Evolutionary conservation across 83 land plant species (phyloP), one percentile per base, ranked within the genome.

Genomic region (Isoetes engelmannii): DNA sequence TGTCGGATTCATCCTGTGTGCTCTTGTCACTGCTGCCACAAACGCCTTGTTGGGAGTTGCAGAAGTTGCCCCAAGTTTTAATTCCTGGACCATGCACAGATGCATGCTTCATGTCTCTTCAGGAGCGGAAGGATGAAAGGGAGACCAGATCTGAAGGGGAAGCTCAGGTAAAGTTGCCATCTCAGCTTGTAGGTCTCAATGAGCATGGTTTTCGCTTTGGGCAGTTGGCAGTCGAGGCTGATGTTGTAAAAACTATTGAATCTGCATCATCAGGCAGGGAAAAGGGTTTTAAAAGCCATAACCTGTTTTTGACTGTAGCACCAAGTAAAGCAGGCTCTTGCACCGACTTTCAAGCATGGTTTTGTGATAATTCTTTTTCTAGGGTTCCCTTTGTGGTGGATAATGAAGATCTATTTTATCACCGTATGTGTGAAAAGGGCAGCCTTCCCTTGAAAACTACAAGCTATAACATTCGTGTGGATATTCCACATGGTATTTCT

Each of bases 1-100:
- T 68, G 47, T 76, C 87, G 55, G 87, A 86, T 65, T 79, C 84
- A 45, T 78, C 89, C 43, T 45, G 75, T 47, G 78, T 83, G 51
- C 83, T 84, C 61, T 74, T 62, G 75, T 53, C 87, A 7, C 53
- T 74, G 6, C 63, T 15, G 49, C 54, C 78, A 42, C 9, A 12
- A 8, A 12, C 62, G 9, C 10, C 10, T 0, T 42, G 37, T 18
- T 53, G 19, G 9, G 28, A 12, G 10, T 17, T 12, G 15, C 45
- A 72, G 37, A 45, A 53, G 17, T 72, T 72, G 46, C 65, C 54
- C 43, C 54, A 59, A 45, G 45, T 17, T 47, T 43, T 15, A 13
- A 20, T 67, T 69, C 61, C 61, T 42, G 18, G 65, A 17, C 57
- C 59, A 59, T 6, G 45, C 63, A 19, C 74, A 47, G 59, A 73